Conservation (phyloP, 257 asterid species). For the Solanum arcanum region DNA sequence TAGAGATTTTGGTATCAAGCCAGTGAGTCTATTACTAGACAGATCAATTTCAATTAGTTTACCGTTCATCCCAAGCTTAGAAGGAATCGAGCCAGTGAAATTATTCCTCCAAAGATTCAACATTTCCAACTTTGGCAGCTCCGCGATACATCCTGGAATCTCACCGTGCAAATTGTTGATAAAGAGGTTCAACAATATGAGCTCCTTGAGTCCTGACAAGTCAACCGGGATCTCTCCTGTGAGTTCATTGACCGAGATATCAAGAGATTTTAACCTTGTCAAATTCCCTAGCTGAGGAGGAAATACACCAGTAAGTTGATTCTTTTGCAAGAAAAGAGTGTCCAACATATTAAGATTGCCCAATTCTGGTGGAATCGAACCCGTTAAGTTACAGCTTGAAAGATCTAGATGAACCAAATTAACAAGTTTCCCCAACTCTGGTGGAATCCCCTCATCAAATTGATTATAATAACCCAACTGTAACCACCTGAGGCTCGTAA, state of each 20-base stretch:
- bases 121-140: conserved; percentile 20
- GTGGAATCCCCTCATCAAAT: conserved; percentile 26
- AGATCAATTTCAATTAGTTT: conserved; percentile 19
- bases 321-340: conserved; percentile 27
- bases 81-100: conserved; percentile 31
- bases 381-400: conserved; percentile 21
- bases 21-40: conserved; percentile 33
- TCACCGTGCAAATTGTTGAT: conserved; percentile 30
- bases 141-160: conserved; percentile 20
- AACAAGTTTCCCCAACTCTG: conserved; percentile 13
- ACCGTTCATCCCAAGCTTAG: conserved; percentile 24
- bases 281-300: conserved; percentile 29
- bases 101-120: conserved; percentile 32
- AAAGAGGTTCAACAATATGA: conserved; percentile 21
- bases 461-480: conserved; percentile 26
- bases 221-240: conserved; percentile 30
- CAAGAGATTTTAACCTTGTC: conserved; percentile 16
- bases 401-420: conserved; percentile 23
- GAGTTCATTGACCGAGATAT: conserved; percentile 25
- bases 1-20: conserved; percentile 18
- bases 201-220: conserved; percentile 12
- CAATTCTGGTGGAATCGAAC: conserved; percentile 20
- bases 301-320: conserved; percentile 22
- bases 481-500: conserved; percentile 21
- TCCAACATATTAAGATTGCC: conserved; percentile 17